A percentile compares a stretch with the other conserved stretches of the same genome.
These are phyloP conservation scores for Pseudogymnoascus sp. DNA, from an alignment of 2,329 filamentous ascomycete species.

Conservation along the genomic window DNA sequence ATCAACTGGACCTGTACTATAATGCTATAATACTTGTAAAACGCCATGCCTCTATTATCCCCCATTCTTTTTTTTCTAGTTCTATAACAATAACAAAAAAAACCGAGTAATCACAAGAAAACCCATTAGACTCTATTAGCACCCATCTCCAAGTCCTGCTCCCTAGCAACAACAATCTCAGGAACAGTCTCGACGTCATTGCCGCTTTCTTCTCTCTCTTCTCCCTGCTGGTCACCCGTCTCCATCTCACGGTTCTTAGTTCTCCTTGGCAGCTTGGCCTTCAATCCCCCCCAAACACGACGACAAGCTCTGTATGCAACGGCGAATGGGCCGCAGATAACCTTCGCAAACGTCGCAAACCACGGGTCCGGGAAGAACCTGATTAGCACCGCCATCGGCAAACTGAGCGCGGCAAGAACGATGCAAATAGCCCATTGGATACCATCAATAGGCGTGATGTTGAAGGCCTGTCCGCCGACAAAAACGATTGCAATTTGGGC, in stretches of 20 bases:
- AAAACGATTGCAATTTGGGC: constrained; percentile 83
- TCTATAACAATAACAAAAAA: neutral
- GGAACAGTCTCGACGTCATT: neutral
- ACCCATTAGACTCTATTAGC: neutral
- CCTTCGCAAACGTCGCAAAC: neutral
- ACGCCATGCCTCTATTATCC: neutral
- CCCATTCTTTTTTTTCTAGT: neutral
- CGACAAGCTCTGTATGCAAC: neutral
- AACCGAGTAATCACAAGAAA: neutral
- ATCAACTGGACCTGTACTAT: neutral
- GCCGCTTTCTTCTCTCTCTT: neutral
- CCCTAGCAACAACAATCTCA: neutral
- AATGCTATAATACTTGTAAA: neutral
- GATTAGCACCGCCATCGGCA: constrained; percentile 13
- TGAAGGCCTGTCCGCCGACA: constrained; percentile 72
- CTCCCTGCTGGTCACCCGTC: neutral
- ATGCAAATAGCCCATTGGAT: constrained; percentile 79
- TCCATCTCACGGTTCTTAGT: neutral
- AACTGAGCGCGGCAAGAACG: constrained; percentile 32
- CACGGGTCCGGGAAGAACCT: constrained; percentile 11
- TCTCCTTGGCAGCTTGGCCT: neutral
- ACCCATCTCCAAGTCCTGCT: neutral
- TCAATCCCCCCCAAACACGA: neutral
- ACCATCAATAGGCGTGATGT: constrained; percentile 48
- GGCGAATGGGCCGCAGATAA: neutral